Evolutionary conservation across 169 alveolate species (phyloP).

Genomic region (Eimeria falciformis): DNA sequence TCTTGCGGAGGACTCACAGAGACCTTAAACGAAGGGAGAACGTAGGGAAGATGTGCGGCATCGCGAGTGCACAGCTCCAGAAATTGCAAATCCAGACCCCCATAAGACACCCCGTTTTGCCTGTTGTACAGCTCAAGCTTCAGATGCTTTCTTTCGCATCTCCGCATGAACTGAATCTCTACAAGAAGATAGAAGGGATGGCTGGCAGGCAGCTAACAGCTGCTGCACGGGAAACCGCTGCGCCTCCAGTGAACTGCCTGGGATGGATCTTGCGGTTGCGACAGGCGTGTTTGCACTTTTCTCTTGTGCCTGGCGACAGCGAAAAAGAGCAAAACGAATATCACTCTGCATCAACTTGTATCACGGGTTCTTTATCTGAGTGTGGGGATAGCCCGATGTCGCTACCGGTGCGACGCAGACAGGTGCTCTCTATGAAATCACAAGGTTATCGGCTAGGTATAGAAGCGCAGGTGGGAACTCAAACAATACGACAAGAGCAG

Average conservation of each 20-base stretch:
- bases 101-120: background rate
- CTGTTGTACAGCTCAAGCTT: background rate
- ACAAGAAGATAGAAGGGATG: background rate
- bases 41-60: background rate
- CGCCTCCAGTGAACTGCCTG: background rate
- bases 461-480: no score
- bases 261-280: slow-evolving; percentile 3
- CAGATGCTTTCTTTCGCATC: background rate
- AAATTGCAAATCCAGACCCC: background rate
- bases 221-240: background rate
- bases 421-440: no score
- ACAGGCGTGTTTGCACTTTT: background rate
- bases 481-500: no score
- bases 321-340: no score
- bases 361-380: no score
- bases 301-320: background rate
- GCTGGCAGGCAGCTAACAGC: background rate
- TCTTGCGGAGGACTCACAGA: background rate
- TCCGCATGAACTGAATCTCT: background rate
- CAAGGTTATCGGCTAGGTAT: no score
- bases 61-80: background rate
- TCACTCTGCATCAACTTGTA: no score
- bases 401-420: no score
- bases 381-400: no score
- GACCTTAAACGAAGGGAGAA: background rate